phyloP scores from a whole-genome alignment of 2,329 filamentous ascomycete genomes.

The Fusarium pseudograminearum region DNA sequence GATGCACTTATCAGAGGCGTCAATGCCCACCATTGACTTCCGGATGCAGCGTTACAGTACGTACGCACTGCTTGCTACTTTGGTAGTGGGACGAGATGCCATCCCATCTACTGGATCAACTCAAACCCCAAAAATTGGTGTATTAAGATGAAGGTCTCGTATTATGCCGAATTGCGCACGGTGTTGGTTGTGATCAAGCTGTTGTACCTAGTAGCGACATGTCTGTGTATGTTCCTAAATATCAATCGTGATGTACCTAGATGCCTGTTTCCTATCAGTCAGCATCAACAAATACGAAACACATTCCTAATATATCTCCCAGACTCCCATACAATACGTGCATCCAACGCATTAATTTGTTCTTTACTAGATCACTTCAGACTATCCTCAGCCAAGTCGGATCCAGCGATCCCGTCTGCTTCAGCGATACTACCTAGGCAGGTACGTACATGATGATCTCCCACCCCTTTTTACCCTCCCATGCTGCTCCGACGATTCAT shows the following conservation, averaged over 20 bases:
- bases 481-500: conserved; percentile 26
- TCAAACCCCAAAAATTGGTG: conserved; percentile 3
- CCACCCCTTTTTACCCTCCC: conserved; percentile 18
- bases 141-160: conserved; percentile 23
- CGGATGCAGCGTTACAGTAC: conserved; percentile 30
- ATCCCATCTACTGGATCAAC: conserved; percentile 3
- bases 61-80: background rate
- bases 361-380: conserved; percentile 1
- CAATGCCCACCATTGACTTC: conserved; percentile 23
- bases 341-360: conserved; percentile 19
- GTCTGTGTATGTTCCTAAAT: background rate
- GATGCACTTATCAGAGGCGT: conserved; percentile 26
- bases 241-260: background rate
- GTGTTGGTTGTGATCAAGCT: conserved; percentile 3
- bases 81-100: conserved; percentile 5
- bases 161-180: conserved; percentile 11
- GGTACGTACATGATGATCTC: conserved; percentile 18
- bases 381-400: conserved; percentile 8
- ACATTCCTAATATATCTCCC: conserved; percentile 30
- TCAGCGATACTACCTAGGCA: background rate
- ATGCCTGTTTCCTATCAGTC: background rate
- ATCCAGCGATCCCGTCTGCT: background rate
- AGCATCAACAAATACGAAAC: conserved; percentile 40
- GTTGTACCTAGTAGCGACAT: background rate
- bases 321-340: background rate